Evolutionary conservation across 805 yeast species (phyloP).

Genomic region (Candida silvicultrix): DNA sequence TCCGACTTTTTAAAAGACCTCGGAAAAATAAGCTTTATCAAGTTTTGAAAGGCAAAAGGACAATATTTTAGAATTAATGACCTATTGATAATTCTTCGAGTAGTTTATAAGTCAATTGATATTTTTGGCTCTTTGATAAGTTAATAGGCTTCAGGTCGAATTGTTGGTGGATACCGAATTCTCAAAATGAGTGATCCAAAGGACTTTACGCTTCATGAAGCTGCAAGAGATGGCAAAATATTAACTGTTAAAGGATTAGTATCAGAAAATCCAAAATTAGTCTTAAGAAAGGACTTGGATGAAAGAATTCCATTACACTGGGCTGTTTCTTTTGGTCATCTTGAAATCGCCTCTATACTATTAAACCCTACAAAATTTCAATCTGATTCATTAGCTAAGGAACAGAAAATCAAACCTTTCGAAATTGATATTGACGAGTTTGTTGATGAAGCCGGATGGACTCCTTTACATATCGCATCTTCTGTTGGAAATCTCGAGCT

Average conservation of each 20-base stretch:
- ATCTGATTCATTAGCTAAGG: not conserved
- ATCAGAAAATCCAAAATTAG: constrained; percentile 35
- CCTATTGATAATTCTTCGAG: too few species aligned
- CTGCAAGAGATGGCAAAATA: constrained; percentile 57
- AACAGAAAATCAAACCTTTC: constrained; percentile 14
- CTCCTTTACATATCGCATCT: constrained; percentile 77
- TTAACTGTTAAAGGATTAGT: constrained; percentile 46
- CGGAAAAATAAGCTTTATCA: not conserved
- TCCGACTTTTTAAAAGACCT: not conserved
- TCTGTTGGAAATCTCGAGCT: constrained; percentile 61
- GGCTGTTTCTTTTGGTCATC: constrained; percentile 68
- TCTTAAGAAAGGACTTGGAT: constrained; percentile 55
- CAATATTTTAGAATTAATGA: too few species aligned
- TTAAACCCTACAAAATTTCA: constrained; percentile 28
- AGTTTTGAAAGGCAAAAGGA: not conserved
- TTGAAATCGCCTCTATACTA: constrained; percentile 43
- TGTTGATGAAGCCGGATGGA: constrained; percentile 79
- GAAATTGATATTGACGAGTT: constrained; percentile 61
- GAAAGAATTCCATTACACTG: constrained; percentile 81
- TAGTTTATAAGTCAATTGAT: too few species aligned
- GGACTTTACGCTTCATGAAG: constrained; percentile 42
- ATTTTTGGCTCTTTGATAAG: too few species aligned
- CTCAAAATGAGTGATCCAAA: not conserved
- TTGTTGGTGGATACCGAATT: too few species aligned
- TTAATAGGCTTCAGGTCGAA: too few species aligned